Conservation (phyloP, 1,284 basidiomycete species). For the Tilletia setariae region DNA sequence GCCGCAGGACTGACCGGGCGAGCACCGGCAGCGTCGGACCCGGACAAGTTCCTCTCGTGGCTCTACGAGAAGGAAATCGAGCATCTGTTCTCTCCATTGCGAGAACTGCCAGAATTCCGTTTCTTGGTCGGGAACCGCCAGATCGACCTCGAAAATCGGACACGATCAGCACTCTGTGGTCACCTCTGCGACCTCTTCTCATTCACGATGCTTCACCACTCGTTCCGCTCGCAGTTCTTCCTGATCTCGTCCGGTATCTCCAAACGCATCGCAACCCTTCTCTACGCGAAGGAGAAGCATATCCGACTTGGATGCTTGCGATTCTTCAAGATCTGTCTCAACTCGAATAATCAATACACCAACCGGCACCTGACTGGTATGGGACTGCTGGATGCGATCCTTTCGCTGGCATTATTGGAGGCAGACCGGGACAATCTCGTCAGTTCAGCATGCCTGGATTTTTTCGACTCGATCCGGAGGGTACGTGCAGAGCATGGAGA, state of each 20-base stretch:
- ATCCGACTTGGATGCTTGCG: conserved; percentile 65
- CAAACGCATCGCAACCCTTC: conserved; percentile 47
- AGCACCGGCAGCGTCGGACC: conserved; percentile 71
- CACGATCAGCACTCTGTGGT: conserved; percentile 45
- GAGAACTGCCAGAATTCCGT: conserved; percentile 70
- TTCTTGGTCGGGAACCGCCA: conserved; percentile 19
- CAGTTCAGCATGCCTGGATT: conserved; percentile 89
- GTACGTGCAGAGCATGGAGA: conserved; percentile 19
- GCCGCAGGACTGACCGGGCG: conserved; percentile 55
- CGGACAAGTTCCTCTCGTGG: conserved; percentile 82
- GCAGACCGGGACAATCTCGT: conserved; percentile 84
- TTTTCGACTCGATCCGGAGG: conserved; percentile 80
- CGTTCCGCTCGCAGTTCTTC: conserved; percentile 78
- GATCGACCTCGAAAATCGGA: conserved; percentile 20
- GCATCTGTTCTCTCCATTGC: conserved; percentile 73
- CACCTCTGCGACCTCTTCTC: conserved; percentile 77
- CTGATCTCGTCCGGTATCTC: conserved; percentile 61
- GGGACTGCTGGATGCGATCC: conserved; percentile 75
- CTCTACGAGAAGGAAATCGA: conserved; percentile 78
- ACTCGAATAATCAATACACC: conserved; percentile 80
- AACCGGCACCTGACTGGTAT: conserved; percentile 79
- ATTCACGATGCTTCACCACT: conserved; percentile 81
- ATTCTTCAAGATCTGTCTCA: conserved; percentile 81
- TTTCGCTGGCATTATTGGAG: conserved; percentile 77
- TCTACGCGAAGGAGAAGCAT: conserved; percentile 83